Evolutionary conservation across 1,284 basidiomycete species (phyloP), one percentile per base, ranked within the genome.

Genomic region (Ustilago loliicola): DNA sequence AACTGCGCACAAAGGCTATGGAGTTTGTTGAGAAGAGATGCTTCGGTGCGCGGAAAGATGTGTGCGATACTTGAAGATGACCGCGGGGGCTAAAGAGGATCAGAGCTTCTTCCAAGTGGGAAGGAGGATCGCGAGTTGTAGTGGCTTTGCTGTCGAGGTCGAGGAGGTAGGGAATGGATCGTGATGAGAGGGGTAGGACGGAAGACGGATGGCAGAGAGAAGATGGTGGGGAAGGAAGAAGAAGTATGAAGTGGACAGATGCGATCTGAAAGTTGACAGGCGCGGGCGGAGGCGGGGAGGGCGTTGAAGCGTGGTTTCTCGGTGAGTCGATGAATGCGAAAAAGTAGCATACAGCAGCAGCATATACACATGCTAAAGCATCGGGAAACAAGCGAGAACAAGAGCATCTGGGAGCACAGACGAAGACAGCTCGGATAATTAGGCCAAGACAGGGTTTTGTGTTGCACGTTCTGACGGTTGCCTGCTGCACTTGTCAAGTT

Each of bases 231-330:
- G n/a, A 50, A 50, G 13, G n/a, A 27, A 29, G 48, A 29, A 50
- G 27, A 50, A 50, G 27, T 10, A 50, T 6, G 45, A n/a, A n/a
- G n/a, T n/a, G 23, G 40, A 42, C 21, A 23, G 45, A 27, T 27
- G 25, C 13, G 48, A 50, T 50, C 27, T 50, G 48, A 50, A 50
- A 29, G 23, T 27, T 50, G 48, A 50, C 48, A 50, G 48, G 17
- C 48, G 48, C 48, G 48, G 48, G 48, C 48, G 11, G 13, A 29
- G 48, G 48, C 48, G 48, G 8, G 48, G 17, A 50, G 45, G n/a
- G 25, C 10, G 27, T 13, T 8, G 25, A 29, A 50, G 48, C 48
- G 48, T 50, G 48, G 48, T 25, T 50, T 25, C 4, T 29, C 17
- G 15, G 23, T 1, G 10, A 50, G 47, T 7, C 47, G 47, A 50